These are phyloP conservation scores for Puccinia horiana DNA, from an alignment of 1,284 basidiomycete species.

Conservation along the genomic window DNA sequence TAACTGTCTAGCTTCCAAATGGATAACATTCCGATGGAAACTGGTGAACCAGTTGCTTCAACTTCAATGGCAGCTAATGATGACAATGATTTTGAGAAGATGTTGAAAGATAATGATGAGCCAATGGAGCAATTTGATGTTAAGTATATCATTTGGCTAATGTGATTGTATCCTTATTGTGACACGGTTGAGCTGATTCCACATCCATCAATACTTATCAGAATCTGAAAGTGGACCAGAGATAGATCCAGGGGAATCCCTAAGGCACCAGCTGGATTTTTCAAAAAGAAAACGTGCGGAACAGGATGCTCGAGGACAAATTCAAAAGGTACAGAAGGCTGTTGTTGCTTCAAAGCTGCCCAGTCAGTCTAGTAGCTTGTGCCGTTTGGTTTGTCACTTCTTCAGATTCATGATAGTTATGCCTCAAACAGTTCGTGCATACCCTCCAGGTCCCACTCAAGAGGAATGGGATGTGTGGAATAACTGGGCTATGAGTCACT, in stretches of 20 bases:
- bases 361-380: background rate
- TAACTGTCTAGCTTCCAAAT: too few relatives aligned
- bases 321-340: background rate
- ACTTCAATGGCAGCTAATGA: too few relatives aligned
- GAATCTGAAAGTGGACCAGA: too few relatives aligned
- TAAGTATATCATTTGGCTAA: too few relatives aligned
- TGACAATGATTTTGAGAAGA: too few relatives aligned
- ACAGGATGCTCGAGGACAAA: background rate
- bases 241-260: background rate
- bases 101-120: too few relatives aligned
- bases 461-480: background rate
- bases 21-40: too few relatives aligned
- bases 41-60: too few relatives aligned
- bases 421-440: constrained; percentile 36
- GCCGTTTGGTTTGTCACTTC: background rate
- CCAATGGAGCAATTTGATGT: too few relatives aligned
- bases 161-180: too few relatives aligned
- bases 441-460: background rate
- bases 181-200: too few relatives aligned
- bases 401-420: background rate
- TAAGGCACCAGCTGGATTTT: background rate
- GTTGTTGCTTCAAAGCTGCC: background rate
- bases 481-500: background rate
- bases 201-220: too few relatives aligned
- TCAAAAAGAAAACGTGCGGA: background rate